phyloP scores from a whole-genome alignment of 208 protist genomes.

The Wallacemonas sp. region DNA sequence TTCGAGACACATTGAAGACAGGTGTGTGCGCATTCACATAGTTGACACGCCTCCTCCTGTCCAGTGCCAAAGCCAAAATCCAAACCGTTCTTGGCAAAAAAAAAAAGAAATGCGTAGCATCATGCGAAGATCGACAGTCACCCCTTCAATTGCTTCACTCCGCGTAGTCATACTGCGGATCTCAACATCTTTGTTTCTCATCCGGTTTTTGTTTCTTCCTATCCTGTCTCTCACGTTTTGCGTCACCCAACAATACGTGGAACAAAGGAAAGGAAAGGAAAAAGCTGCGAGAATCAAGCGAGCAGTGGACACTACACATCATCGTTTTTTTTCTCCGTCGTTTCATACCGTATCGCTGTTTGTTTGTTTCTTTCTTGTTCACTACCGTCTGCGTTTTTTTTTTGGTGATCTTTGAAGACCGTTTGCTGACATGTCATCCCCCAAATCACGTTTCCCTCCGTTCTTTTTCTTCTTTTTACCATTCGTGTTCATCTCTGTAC shows the following conservation, averaged over 20 bases:
- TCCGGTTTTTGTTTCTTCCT: neutral
- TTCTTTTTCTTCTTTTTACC: neutral
- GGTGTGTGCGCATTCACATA: no score
- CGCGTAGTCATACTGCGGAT: neutral
- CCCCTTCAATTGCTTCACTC: neutral
- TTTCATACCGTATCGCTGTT: neutral
- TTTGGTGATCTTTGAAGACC: no score
- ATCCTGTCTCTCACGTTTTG: neutral
- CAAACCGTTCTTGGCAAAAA: no score
- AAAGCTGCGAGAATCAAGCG: neutral
- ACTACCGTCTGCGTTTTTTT: constrained; percentile 16
- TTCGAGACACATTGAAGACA: no score
- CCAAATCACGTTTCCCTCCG: no score
- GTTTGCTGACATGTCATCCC: no score
- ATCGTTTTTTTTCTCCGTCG: constrained; percentile 12
- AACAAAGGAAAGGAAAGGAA: neutral
- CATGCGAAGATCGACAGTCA: neutral
- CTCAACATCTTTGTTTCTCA: neutral
- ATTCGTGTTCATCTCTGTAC: no score
- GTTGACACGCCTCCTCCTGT: neutral
- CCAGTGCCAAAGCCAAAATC: neutral
- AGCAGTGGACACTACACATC: neutral
- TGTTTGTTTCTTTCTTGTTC: neutral
- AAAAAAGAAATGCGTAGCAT: no score
- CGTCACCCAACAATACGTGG: no score